These are phyloP conservation scores for Schoenoplectus tabernaemontani DNA, from an alignment of 202 grass and related monocot genomes.

Conservation along the genomic window DNA sequence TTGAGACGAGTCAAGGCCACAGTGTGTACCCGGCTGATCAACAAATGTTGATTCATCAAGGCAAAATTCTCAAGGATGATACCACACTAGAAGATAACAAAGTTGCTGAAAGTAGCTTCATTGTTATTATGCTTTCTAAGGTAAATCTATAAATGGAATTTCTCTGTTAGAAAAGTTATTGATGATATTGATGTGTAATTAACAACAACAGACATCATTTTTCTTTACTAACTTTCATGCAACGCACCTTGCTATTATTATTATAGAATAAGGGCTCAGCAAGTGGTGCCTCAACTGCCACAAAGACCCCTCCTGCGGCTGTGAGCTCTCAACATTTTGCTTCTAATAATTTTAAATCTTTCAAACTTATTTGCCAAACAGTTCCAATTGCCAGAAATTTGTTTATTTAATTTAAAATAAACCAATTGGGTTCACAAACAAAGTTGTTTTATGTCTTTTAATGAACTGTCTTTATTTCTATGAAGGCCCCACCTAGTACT, in stretches of 20 bases:
- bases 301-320: conserved; percentile 33
- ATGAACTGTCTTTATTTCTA: not conserved
- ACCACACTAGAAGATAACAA: conserved; percentile 77
- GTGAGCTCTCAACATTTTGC: not conserved
- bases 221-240: conserved; percentile 1
- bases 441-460: not conserved
- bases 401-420: conserved; percentile 9
- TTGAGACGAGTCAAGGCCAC: conserved; percentile 63
- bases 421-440: not conserved
- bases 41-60: conserved; percentile 87
- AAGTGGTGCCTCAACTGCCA: conserved; percentile 52
- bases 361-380: not conserved
- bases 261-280: conserved; percentile 55
- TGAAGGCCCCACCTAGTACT: not conserved
- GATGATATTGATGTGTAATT: not conserved
- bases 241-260: conserved; percentile 22
- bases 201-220: not conserved
- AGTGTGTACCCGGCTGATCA: conserved; percentile 67
- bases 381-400: not conserved
- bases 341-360: not conserved
- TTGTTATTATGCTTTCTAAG: conserved; percentile 96
- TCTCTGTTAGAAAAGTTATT: not conserved
- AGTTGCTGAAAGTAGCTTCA: conserved; percentile 72
- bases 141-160: conserved; percentile 30
- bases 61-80: conserved; percentile 97